Evolutionary conservation across 805 yeast species (phyloP).

Genomic region (Candida methanosorbosa): DNA sequence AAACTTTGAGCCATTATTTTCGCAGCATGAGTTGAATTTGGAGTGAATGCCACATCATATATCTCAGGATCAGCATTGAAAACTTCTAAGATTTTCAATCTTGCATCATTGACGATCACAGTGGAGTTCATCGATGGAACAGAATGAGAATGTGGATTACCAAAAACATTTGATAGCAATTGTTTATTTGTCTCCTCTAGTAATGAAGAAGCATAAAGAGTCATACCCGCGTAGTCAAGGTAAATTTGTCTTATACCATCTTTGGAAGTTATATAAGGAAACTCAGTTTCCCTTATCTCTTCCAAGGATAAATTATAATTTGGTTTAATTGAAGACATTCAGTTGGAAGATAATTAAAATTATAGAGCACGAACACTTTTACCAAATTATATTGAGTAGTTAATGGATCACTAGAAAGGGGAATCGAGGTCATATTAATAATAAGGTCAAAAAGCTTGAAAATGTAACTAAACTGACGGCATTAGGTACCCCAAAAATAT

Average conservation of each 20-base stretch:
- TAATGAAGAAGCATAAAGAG: conserved; percentile 23
- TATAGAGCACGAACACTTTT: no score
- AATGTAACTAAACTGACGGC: no score
- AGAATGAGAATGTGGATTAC: conserved; percentile 37
- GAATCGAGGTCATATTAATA: no score
- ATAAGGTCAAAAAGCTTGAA: no score
- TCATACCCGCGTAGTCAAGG: conserved; percentile 37
- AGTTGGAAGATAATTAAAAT: no score
- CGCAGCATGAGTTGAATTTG: conserved; percentile 31
- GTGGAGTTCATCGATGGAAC: conserved; percentile 21
- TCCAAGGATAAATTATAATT: no score
- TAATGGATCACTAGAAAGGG: no score
- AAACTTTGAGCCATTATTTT: conserved; percentile 25
- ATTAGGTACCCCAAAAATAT: no score
- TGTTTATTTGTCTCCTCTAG: conserved; percentile 15
- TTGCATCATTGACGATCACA: conserved; percentile 15
- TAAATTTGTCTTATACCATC: conserved; percentile 14
- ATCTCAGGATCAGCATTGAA: conserved; percentile 26
- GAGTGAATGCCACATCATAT: conserved; percentile 30
- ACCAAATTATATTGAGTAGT: no score
- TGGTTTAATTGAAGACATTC: no score
- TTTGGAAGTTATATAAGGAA: conserved; percentile 12
- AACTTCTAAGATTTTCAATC: conserved; percentile 22
- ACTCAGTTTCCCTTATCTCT: conserved; percentile 11
- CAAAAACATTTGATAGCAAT: conserved; percentile 17